Base-by-base conservation (phyloP, 164 flowering plant species). In the Litsea cubeba region DNA sequence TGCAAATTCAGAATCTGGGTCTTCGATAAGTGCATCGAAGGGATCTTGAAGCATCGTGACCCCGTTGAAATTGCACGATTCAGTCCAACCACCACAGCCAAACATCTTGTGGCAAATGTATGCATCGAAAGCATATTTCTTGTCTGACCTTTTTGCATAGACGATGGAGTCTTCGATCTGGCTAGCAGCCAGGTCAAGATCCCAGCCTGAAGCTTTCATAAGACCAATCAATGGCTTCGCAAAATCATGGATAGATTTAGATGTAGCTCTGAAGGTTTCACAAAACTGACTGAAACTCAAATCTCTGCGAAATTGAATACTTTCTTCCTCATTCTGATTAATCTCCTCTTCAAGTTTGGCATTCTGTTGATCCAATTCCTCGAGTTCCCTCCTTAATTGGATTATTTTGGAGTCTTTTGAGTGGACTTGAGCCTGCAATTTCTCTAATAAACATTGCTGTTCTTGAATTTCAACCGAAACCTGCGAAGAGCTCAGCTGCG, bases 61-160 rank as follows among this genome's bases (percentile, higher is more conserved):
- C 17, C 70, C 77, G 67, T 76, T 79, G 57, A 78, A 72, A 74
- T 75, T 62, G 49, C 70, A 58, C 5, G 74, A 71, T 14, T 79
- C 6, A 65, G 12, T 60, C 25, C 25, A 11, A 18, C 49, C 46
- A 70, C 78, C 77, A 0, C 77, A 82, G 71, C 72, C 62, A 79
- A 88, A 88, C 90, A 89, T 85, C 77, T 85, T 82, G 18, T 88
- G 69, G 1, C 85, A 79, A 57, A 89, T 76, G 74, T 85, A 88
- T 70, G 93, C 87, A 75, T 89, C 93, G 73, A 89, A 88, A 22
- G 91, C 88, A 70, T 83, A 88, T 79, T 88, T 88, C 85, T 87
- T 85, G 75, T 85, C 79, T 1, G 81, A 78, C 72, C 86, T 79
- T 67, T 79, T 83, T 12, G 80, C 66, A 68, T 82, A 85, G 51